Percentiles rank a stretch among this genome's conserved stretches.
Evolutionary conservation across 108 stramenopile species (phyloP).

Genomic region (Pseudonitzschia delicatissima): DNA sequence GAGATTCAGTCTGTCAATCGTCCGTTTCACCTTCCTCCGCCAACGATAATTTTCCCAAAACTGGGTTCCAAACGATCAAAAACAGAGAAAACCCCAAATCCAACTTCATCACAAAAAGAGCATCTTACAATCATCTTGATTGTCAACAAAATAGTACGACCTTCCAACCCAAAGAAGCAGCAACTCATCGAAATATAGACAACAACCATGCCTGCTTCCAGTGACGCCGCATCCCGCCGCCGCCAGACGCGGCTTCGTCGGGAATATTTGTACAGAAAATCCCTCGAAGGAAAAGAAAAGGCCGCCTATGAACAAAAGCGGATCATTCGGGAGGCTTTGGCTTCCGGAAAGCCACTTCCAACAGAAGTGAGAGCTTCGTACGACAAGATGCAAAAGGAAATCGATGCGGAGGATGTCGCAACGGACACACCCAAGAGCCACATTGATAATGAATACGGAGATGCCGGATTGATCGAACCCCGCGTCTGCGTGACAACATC

Average conservation of each 20-base stretch:
- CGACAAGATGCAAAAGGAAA: slow-evolving; percentile 61
- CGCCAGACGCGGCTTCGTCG: slow-evolving; percentile 95
- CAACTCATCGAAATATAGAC: background rate
- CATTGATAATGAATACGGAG: slow-evolving; percentile 97
- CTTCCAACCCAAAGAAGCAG: background rate
- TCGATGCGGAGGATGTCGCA: slow-evolving; percentile 82
- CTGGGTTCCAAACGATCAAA: too few relatives aligned
- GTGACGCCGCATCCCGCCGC: slow-evolving; percentile 74
- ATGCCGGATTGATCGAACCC: slow-evolving; percentile 91
- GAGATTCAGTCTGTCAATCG: background rate
- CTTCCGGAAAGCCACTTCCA: slow-evolving; percentile 88
- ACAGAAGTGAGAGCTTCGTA: slow-evolving; percentile 89
- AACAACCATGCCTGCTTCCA: slow-evolving; percentile 30
- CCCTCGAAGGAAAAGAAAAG: slow-evolving; percentile 77
- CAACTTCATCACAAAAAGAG: background rate
- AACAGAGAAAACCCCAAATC: background rate
- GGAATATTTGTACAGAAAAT: slow-evolving; percentile 96
- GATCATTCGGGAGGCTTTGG: slow-evolving; percentile 80
- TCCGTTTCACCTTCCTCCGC: background rate
- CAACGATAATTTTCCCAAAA: background rate
- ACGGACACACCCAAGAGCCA: slow-evolving; percentile 50
- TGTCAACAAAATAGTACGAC: background rate
- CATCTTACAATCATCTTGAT: background rate
- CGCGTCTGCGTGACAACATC: slow-evolving; percentile 95
- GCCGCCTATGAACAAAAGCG: slow-evolving; percentile 88